Conservation (phyloP, 1,284 basidiomycete genomes). For the Dichomitus squalens region DNA sequence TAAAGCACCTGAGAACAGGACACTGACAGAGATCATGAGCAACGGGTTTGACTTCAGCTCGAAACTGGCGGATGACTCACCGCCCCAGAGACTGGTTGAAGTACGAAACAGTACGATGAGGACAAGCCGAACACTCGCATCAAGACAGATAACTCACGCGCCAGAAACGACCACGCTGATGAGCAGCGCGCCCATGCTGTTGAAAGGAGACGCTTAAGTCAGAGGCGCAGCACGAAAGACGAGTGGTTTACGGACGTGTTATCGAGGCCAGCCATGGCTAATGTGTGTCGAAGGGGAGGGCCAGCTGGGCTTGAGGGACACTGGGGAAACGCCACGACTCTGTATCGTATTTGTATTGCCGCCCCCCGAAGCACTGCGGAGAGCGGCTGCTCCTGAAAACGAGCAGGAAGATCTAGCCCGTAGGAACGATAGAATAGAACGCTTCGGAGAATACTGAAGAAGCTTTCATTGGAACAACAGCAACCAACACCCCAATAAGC, state of each 20-base stretch:
- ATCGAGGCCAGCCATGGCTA: constrained; percentile 18
- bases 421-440: too few species aligned
- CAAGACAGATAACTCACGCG: constrained; percentile 35
- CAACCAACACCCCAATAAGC: too few species aligned
- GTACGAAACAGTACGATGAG: background rate
- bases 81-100: constrained; percentile 46
- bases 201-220: background rate
- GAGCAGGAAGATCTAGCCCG: too few species aligned
- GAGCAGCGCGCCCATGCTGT: constrained; percentile 49
- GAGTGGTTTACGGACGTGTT: constrained; percentile 13
- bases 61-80: constrained; percentile 32
- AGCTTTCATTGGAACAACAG: too few species aligned
- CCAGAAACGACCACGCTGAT: constrained; percentile 51
- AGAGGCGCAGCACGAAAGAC: background rate
- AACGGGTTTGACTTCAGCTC: too few species aligned
- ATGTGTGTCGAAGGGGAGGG: background rate
- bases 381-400: too few species aligned
- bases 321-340: too few species aligned
- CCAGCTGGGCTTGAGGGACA: too few species aligned
- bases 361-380: too few species aligned
- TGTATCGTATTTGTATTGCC: too few species aligned
- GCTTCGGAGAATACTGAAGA: too few species aligned
- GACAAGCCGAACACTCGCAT: background rate
- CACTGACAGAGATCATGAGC: constrained; percentile 36
- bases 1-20: constrained; percentile 59